phyloP scores from a whole-genome alignment of 1,139 yeast genomes.

The Komagataea norvegica region DNA sequence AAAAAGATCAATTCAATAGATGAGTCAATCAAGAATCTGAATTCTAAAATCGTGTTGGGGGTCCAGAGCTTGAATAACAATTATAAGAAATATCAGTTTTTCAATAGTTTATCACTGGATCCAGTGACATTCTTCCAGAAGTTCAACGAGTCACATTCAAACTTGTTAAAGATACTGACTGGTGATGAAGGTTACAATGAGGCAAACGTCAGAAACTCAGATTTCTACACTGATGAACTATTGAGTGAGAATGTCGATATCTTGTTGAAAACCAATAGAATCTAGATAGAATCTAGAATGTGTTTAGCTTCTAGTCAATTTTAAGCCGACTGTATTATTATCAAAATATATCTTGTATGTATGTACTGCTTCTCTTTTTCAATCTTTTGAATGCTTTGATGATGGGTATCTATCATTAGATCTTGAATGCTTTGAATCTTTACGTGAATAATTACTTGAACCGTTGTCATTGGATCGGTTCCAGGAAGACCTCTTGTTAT shows the following conservation, averaged over 20 bases:
- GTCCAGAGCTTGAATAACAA: slow-evolving; percentile 64
- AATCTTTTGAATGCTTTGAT: too few species aligned
- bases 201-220: slow-evolving; percentile 79
- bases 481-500: too few species aligned
- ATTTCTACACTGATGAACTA: slow-evolving; percentile 65
- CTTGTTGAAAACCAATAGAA: slow-evolving; percentile 44
- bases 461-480: too few species aligned
- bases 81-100: slow-evolving; percentile 64
- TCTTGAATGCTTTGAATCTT: too few species aligned
- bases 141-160: slow-evolving; percentile 72
- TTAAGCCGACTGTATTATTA: background rate
- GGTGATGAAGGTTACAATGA: slow-evolving; percentile 91
- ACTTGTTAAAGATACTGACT: slow-evolving; percentile 62
- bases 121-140: slow-evolving; percentile 72
- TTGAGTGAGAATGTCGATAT: slow-evolving; percentile 73
- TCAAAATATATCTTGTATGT: too few species aligned
- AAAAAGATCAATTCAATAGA: slow-evolving; percentile 39
- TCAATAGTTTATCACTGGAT: slow-evolving; percentile 63
- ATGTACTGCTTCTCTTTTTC: too few species aligned
- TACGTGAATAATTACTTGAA: too few species aligned
- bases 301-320: background rate
- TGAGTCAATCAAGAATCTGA: slow-evolving; percentile 49
- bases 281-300: background rate
- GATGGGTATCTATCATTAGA: too few species aligned
- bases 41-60: slow-evolving; percentile 55